phyloP scores from a whole-genome alignment of 257 asterid species.

The Przewalskia tangutica region DNA sequence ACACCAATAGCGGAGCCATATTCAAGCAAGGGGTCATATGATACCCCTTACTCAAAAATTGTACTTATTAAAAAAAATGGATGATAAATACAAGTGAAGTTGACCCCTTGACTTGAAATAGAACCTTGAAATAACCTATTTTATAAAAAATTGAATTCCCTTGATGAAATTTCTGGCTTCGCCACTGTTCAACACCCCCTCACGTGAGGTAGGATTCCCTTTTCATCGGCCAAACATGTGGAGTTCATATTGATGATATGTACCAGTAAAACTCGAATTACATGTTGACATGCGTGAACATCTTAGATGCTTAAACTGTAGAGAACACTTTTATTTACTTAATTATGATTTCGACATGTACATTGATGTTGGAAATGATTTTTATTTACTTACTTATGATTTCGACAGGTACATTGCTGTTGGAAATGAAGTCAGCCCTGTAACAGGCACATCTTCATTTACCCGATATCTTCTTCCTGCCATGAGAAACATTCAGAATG shows the following conservation, averaged over 20 bases:
- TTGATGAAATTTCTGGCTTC: no score
- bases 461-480: not conserved
- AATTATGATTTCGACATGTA: not conserved
- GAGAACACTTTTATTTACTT: no score
- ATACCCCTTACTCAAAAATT: no score
- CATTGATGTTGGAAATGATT: not conserved
- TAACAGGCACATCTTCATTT: not conserved
- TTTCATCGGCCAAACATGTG: not conserved
- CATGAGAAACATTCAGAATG: not conserved
- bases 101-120: no score
- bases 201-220: not conserved
- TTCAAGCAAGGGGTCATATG: no score
- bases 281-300: not conserved
- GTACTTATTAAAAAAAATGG: no score
- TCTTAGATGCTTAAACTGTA: not conserved
- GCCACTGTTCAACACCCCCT: no score
- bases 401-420: not conserved
- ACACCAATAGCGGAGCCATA: not conserved
- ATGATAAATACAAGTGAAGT: no score
- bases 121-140: no score
- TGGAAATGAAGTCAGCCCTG: constrained; percentile 1
- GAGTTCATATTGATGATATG: not conserved
- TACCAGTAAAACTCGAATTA: not conserved
- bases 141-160: no score
- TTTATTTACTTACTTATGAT: not conserved